Percentiles rank a stretch among this genome's conserved stretches.
Conservation (phyloP, 352 stramenopile species). For the Pythium apleroticum region DNA sequence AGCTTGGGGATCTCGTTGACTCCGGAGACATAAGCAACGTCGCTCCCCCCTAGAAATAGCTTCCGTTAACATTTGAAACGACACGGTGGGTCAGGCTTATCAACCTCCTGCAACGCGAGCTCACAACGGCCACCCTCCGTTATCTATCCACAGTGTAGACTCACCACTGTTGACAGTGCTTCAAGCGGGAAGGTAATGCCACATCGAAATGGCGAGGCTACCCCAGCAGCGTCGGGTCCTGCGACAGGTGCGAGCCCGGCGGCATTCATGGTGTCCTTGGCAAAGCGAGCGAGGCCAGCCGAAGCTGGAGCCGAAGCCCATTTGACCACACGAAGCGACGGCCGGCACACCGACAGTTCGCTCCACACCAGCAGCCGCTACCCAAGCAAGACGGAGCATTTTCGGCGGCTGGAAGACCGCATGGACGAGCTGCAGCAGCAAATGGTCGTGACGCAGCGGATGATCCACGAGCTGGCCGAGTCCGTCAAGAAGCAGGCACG, state of each 20-base stretch:
- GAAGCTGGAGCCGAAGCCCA: background rate
- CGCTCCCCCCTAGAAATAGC: background rate
- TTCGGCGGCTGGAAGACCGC: constrained; percentile 43
- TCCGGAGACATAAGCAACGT: no score
- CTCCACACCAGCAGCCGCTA: background rate
- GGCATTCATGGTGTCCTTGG: background rate
- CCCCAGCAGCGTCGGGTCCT: background rate
- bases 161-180: background rate
- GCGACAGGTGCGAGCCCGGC: background rate
- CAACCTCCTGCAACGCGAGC: no score
- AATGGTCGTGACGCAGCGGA: constrained; percentile 41
- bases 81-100: no score
- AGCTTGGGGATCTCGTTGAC: no score
- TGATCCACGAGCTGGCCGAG: constrained; percentile 49
- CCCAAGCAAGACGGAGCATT: constrained; percentile 10
- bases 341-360: background rate
- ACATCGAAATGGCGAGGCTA: background rate
- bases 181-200: background rate
- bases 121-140: background rate
- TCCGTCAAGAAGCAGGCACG: constrained; percentile 43
- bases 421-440: constrained; percentile 52
- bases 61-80: background rate
- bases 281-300: background rate
- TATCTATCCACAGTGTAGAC: background rate
- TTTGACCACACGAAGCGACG: background rate